Base-by-base conservation (phyloP, 768 basidiomycete species). In the Lactarius deliciosus region DNA sequence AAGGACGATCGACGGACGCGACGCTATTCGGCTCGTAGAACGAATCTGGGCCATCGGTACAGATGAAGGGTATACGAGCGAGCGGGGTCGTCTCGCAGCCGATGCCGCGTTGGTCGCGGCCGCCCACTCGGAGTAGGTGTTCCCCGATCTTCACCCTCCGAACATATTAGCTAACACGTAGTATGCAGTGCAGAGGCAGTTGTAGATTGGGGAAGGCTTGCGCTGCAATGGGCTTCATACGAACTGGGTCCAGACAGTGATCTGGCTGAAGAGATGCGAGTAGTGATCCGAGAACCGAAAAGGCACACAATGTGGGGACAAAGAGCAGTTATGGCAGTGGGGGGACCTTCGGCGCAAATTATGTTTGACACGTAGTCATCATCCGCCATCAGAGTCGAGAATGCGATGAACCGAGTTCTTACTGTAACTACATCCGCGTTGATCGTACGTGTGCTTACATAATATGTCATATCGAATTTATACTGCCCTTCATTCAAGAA, bases 1-100 rank as follows among this genome's bases (percentile, higher is more conserved):
- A 16, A 71, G 77, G 5, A 61, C 66, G 6, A 81, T 88, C 25
- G 77, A 74, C 45, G 86, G 86, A 7, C 64, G 60, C 2, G 79
- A 87, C 63, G 86, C 86, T 4, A 78, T 85, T 66, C 74, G 76
- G 15, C 70, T 79, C 5, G 82, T 81, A 40, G 76, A 79, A 61
- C 72, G 78, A 61, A 87, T 88, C 28, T 89, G 87, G 87, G 67
- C 75, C 11, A 64, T 86, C 8, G 87, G 83, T 38, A 82, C 85
- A 41, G 79, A 83, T 69, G 88, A 89, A 75, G 85, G 85, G 0
- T 89, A 89, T 71, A 82, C 80, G 80, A 87, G 86, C 71, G 87
- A 86, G 75, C 78, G 87, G 45, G 88, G 87, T 11, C 77, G 81
- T 68, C 77, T 89, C 3, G 86, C 87, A 8, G 83, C 84, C 30